A percentile compares a stretch with the other conserved stretches of the same genome.
These are phyloP conservation scores for Lepiota venenata DNA, from an alignment of 768 basidiomycete genomes.

Conservation along the genomic window DNA sequence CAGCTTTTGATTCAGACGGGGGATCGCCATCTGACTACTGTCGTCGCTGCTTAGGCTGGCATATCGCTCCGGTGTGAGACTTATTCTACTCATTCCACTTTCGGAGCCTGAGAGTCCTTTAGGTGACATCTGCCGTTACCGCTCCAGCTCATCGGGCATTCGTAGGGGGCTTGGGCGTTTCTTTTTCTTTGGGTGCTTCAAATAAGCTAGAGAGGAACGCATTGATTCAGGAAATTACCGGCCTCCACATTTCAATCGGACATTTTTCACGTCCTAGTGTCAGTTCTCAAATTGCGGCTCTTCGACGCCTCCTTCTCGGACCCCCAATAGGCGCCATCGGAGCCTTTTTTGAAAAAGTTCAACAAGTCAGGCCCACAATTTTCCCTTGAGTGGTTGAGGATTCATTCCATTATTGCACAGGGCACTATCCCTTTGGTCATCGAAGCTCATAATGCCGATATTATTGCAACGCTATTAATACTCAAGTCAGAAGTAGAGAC, in stretches of 20 bases:
- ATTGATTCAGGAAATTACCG: slow-evolving; percentile 58
- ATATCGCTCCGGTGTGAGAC: slow-evolving; percentile 60
- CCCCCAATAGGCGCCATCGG: slow-evolving; percentile 34
- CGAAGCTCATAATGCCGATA: slow-evolving; percentile 72
- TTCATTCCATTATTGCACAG: slow-evolving; percentile 24
- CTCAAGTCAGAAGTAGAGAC: slow-evolving; percentile 65
- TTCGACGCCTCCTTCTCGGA: slow-evolving; percentile 61
- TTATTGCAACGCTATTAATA: slow-evolving; percentile 72
- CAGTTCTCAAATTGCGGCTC: slow-evolving; percentile 76
- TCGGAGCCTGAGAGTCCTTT: not conserved
- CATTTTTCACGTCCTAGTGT: slow-evolving; percentile 53
- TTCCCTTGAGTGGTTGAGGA: not conserved
- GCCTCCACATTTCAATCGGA: slow-evolving; percentile 61
- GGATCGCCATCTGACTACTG: not conserved
- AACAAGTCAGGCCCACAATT: slow-evolving; percentile 28
- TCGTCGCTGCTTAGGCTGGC: slow-evolving; percentile 44
- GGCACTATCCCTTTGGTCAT: slow-evolving; percentile 75
- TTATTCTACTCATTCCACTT: not conserved
- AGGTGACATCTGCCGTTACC: slow-evolving; percentile 60
- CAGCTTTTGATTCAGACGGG: not conserved
- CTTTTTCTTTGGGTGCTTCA: slow-evolving; percentile 57
- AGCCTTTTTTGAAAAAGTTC: slow-evolving; percentile 43
- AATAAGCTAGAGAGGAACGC: slow-evolving; percentile 62
- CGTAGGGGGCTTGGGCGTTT: slow-evolving; percentile 60
- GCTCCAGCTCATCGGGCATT: slow-evolving; percentile 54